Percentiles rank a stretch among this genome's conserved stretches.
These are phyloP conservation scores for Sphagnum tenellum DNA, from an alignment of 225 moss, liverwort and hornwort species.

Conservation along the genomic window DNA sequence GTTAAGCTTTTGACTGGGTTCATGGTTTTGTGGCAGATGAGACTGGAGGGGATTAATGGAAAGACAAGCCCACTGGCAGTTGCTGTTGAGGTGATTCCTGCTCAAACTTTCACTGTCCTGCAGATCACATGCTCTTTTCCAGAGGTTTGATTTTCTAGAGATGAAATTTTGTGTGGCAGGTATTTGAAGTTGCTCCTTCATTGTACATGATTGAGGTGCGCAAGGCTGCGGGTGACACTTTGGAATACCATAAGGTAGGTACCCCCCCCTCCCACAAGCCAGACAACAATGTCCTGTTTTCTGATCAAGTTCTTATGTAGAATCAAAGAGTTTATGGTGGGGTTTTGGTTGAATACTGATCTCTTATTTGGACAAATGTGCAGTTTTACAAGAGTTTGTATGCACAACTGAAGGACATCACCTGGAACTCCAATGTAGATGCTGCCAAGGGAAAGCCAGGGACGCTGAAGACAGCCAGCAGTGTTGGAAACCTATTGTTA, in stretches of 20 bases:
- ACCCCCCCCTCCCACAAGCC: neutral
- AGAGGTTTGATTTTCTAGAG: neutral
- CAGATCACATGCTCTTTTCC: neutral
- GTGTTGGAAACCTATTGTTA: neutral
- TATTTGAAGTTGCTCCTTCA: conserved; percentile 92
- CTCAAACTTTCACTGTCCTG: neutral
- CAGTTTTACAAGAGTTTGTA: conserved; percentile 97
- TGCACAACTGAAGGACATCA: conserved; percentile 61
- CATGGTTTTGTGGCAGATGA: conserved; percentile 54
- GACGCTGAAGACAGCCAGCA: conserved; percentile 2
- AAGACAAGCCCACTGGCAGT: conserved; percentile 68
- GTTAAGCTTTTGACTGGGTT: neutral
- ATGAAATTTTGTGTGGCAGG: conserved; percentile 21
- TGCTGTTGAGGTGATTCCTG: conserved; percentile 63
- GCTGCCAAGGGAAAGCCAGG: conserved; percentile 21
- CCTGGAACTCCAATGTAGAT: conserved; percentile 75
- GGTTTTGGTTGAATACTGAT: neutral
- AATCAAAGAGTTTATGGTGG: neutral
- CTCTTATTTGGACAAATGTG: conserved; percentile 8
- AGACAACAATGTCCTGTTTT: neutral
- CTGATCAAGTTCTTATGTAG: neutral
- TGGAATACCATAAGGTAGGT: conserved; percentile 91
- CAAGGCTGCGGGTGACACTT: conserved; percentile 89
- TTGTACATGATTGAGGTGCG: conserved; percentile 97
- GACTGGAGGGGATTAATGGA: conserved; percentile 61